These are phyloP conservation scores for Talaromyces amestolkiae DNA, from an alignment of 2,329 filamentous ascomycete species.

Conservation along the genomic window DNA sequence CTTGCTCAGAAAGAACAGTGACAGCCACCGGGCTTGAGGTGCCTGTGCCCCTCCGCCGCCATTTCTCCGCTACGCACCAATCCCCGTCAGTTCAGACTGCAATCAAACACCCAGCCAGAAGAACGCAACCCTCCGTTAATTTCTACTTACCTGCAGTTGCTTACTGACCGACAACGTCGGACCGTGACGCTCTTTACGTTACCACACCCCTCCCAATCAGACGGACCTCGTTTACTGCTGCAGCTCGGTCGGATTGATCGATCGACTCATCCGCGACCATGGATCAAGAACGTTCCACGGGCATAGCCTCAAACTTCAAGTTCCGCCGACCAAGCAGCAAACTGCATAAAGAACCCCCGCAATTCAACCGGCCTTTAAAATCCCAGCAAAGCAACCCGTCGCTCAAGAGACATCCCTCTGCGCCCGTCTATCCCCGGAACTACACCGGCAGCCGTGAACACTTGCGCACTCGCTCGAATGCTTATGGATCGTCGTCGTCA, in stretches of 20 bases:
- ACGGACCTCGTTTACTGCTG: slow-evolving; percentile 7
- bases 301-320: slow-evolving; percentile 28
- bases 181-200: slow-evolving; percentile 3
- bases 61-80: slow-evolving; percentile 10
- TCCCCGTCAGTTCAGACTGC: neutral
- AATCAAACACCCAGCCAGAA: neutral
- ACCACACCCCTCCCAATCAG: neutral
- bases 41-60: slow-evolving; percentile 11
- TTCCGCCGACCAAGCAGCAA: slow-evolving; percentile 43
- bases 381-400: slow-evolving; percentile 45
- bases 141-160: slow-evolving; percentile 7
- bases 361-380: slow-evolving; percentile 39
- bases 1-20: neutral
- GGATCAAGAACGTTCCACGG: slow-evolving; percentile 18
- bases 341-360: slow-evolving; percentile 46
- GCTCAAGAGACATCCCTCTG: slow-evolving; percentile 48
- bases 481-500: slow-evolving; percentile 49
- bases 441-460: slow-evolving; percentile 43
- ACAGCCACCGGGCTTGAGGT: slow-evolving; percentile 4
- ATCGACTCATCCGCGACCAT: slow-evolving; percentile 11
- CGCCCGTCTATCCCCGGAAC: slow-evolving; percentile 45
- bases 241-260: neutral
- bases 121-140: neutral
- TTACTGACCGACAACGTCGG: neutral
- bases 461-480: slow-evolving; percentile 46